Evolutionary conservation across 495 filamentous ascomycete species (phyloP), one percentile per base, ranked within the genome.

Genomic region (Penicillium angulare): DNA sequence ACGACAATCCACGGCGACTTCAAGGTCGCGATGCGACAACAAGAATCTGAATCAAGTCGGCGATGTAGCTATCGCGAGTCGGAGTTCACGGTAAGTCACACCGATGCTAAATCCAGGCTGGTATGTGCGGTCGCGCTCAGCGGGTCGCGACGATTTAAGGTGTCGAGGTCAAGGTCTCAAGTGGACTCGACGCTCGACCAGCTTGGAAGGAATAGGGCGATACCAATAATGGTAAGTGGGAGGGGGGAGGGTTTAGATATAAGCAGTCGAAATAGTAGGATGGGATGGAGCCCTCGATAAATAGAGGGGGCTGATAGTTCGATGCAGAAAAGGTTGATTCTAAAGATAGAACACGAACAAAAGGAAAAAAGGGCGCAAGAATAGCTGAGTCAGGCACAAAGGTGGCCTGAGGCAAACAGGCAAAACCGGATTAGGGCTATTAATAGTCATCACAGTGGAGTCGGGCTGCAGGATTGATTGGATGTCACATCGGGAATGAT

Each of bases 271-370:
- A 22, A 33, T 18, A 12, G 27, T 31, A 31, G 8, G 43, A 45
- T 23, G 40, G 22, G 46, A 53, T 47, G 42, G 4, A 24, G n/a
- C 55, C 16, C 16, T 18, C 26, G 26, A 27, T n/a, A n/a, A 51
- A 45, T 47, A 49, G 42, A 47, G 53, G 52, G 52, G 46, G 52
- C 35, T 63, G 57, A 66, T 61, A 52, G 60, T 59, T 47, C n/a
- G 60, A 57, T 64, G 64, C 60, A 65, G 61, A 53, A 59, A 60
- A 62, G 55, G 59, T 58, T 64, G 60, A 58, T 67, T 59, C 64
- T 67, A 67, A 65, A 65, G 59, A 60, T 65, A 65, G 62, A 57
- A 60, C 41, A 47, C 21, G 16, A 22, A 32, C 20, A 15, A 52
- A 39, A 43, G 52, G 40, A 45, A 44, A 23, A 44, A 43, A 39